These are phyloP conservation scores for Lobosporangium transversale DNA, from an alignment of 192 early-diverging fungal species.

Conservation along the genomic window DNA sequence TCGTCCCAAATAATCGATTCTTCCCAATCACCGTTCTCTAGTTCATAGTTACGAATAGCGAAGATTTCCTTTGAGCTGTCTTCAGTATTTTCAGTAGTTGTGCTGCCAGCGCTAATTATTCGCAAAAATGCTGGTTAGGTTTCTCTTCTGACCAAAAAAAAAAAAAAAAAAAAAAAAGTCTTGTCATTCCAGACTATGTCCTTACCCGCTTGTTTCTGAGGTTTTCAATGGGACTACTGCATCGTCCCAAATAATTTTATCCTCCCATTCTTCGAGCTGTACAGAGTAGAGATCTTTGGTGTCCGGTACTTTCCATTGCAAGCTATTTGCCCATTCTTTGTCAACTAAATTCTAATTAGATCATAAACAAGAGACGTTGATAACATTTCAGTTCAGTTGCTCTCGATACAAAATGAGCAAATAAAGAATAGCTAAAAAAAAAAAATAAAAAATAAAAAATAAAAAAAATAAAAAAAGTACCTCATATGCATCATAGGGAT, in stretches of 20 bases:
- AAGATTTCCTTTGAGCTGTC: not conserved
- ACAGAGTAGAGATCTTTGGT: constrained; percentile 68
- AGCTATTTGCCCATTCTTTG: constrained; percentile 38
- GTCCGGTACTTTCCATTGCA: constrained; percentile 51
- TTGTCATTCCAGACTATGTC: not conserved
- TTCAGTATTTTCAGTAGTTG: not conserved
- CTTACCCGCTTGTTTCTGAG: constrained; percentile 11
- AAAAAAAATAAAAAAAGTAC: not conserved
- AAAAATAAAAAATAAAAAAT: not conserved
- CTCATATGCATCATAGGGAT: constrained; percentile 25
- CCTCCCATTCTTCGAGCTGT: constrained; percentile 86
- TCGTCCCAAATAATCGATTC: constrained; percentile 86
- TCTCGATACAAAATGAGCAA: too few relatives aligned
- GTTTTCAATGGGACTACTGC: constrained; percentile 44
- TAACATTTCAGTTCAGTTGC: too few relatives aligned
- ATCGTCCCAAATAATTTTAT: constrained; percentile 81
- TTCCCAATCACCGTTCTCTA: constrained; percentile 78
- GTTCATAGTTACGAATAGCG: constrained; percentile 62
- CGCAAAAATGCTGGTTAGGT: not conserved
- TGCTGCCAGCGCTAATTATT: not conserved
- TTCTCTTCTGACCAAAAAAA: not conserved
- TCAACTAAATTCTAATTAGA: constrained; percentile 18
- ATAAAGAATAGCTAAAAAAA: too few relatives aligned
- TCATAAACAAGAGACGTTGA: not conserved
- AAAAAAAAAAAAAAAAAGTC: too few relatives aligned